Evolutionary conservation across 2,329 filamentous ascomycete species (phyloP).

Genomic region (Phialocephala subalpina): DNA sequence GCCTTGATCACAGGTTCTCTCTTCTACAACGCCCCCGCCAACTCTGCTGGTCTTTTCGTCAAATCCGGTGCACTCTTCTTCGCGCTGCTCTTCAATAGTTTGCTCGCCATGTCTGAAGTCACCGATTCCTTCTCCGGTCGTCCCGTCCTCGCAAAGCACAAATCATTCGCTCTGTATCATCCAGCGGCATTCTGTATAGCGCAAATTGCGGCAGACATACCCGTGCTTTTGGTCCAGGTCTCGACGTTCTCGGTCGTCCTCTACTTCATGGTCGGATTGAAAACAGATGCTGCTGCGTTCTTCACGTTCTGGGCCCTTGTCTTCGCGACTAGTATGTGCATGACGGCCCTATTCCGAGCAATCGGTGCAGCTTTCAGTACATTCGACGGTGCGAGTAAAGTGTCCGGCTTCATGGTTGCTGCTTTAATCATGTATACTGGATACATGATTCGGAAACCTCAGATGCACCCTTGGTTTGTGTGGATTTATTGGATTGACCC

Average conservation of each 20-base stretch:
- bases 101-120: constrained; percentile 73
- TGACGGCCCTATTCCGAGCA: constrained; percentile 66
- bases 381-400: constrained; percentile 67
- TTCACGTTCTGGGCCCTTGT: constrained; percentile 69
- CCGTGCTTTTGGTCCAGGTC: constrained; percentile 65
- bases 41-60: constrained; percentile 67
- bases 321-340: constrained; percentile 59
- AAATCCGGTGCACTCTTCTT: constrained; percentile 73
- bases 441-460: constrained; percentile 66
- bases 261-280: constrained; percentile 71
- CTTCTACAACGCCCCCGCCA: constrained; percentile 69
- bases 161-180: constrained; percentile 63
- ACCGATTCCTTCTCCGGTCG: constrained; percentile 68
- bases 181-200: constrained; percentile 67
- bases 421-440: constrained; percentile 68
- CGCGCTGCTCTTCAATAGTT: constrained; percentile 66
- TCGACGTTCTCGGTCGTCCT: constrained; percentile 63
- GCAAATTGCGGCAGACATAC: constrained; percentile 61
- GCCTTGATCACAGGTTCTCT: constrained; percentile 71
- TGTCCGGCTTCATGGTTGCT: constrained; percentile 58
- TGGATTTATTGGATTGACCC: constrained; percentile 59
- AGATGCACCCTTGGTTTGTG: constrained; percentile 57
- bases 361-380: constrained; percentile 63
- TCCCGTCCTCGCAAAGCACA: constrained; percentile 66
- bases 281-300: constrained; percentile 58